phyloP scores from a whole-genome alignment of 2,329 filamentous ascomycete species.

The Colletotrichum sp. region DNA sequence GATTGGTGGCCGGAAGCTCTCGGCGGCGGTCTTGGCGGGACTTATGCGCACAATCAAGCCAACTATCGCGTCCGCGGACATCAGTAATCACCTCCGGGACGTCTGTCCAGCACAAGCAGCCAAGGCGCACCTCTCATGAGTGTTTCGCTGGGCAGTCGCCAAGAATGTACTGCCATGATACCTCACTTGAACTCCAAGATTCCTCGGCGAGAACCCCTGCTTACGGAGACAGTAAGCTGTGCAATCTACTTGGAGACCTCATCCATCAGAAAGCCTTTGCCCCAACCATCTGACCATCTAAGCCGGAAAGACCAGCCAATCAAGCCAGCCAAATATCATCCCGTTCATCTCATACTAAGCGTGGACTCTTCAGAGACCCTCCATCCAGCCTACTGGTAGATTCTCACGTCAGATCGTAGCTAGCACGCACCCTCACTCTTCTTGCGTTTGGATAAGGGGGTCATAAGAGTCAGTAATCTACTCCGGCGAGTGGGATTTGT shows the following conservation, averaged over 20 bases:
- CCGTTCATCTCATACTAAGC: background rate
- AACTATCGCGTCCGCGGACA: background rate
- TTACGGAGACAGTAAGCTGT: rapidly evolving
- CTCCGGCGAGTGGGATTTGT: background rate
- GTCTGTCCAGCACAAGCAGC: background rate
- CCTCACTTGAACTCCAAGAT: background rate
- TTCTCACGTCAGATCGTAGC: background rate
- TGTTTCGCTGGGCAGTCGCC: background rate
- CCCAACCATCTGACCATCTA: background rate
- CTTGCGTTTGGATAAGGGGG: background rate
- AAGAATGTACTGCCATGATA: background rate
- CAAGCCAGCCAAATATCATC: background rate
- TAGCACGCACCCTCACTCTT: background rate
- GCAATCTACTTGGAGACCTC: background rate
- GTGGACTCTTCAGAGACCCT: background rate
- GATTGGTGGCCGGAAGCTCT: background rate
- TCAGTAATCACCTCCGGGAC: background rate
- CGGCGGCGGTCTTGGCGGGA: background rate
- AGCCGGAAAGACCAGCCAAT: background rate
- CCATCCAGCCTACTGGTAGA: background rate
- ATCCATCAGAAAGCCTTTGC: background rate
- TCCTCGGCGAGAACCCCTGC: background rate
- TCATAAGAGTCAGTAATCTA: background rate
- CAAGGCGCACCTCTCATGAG: rapidly evolving
- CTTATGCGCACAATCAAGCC: rapidly evolving